phyloP scores from a whole-genome alignment of 805 yeast species.

The Schwanniomyces pseudopolymorphus region DNA sequence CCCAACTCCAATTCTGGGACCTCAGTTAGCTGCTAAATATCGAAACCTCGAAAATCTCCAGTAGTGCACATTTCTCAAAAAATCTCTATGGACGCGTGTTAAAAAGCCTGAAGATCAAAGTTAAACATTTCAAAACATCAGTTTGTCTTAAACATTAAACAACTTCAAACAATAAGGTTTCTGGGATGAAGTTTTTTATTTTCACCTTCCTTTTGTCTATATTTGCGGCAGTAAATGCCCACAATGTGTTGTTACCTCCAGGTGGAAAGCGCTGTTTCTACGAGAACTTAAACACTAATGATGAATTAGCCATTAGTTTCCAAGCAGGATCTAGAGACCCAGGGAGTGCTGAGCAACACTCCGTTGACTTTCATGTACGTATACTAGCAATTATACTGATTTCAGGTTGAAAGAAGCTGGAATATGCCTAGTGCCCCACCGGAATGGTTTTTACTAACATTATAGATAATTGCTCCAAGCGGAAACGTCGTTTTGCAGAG shows the following conservation, averaged over 20 bases:
- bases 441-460: conserved; percentile 5
- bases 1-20: not conserved
- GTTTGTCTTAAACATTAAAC: not conserved
- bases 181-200: conserved; percentile 5
- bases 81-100: conserved; percentile 8
- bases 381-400: conserved; percentile 4
- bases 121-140: not conserved
- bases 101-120: not conserved
- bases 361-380: conserved; percentile 55
- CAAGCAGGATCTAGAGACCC: conserved; percentile 92
- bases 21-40: not conserved
- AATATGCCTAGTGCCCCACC: not conserved
- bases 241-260: conserved; percentile 79
- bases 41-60: not conserved
- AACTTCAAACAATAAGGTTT: not conserved
- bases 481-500: conserved; percentile 51
- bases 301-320: conserved; percentile 82
- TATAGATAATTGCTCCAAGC: conserved; percentile 33
- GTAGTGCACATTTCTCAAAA: conserved; percentile 1
- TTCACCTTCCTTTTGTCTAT: conserved; percentile 6
- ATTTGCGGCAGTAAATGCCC: conserved; percentile 46
- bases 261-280: conserved; percentile 85
- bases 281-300: conserved; percentile 78
- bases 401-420: not conserved
- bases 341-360: conserved; percentile 62